A percentile compares a stretch with the other conserved stretches of the same genome.
These are phyloP conservation scores for Podosphaera aphanis DNA, from an alignment of 2,329 filamentous ascomycete genomes.

Conservation along the genomic window DNA sequence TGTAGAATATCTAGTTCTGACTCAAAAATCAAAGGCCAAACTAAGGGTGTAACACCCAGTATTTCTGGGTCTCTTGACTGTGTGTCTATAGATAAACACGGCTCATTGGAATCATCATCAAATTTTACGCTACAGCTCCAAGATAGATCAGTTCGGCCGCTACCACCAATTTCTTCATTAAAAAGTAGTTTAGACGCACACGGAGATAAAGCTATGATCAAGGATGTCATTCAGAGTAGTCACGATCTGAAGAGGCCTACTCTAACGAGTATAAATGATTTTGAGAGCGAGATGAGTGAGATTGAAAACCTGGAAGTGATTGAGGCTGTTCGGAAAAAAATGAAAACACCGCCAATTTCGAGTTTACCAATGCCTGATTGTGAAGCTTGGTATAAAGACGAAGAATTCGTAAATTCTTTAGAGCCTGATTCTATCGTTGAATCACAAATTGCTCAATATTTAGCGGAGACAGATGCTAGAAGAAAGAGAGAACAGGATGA, in stretches of 20 bases:
- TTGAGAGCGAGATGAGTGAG: slow-evolving; percentile 8
- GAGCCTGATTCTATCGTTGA: slow-evolving; percentile 7
- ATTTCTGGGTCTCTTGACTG: background rate
- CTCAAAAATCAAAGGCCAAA: too few relatives aligned
- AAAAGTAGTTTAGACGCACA: background rate
- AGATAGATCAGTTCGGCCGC: background rate
- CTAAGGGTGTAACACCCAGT: background rate
- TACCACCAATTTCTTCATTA: background rate
- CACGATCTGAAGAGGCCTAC: background rate
- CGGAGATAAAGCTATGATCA: background rate
- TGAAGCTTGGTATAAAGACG: slow-evolving; percentile 10
- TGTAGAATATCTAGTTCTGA: background rate
- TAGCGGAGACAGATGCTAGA: slow-evolving; percentile 4
- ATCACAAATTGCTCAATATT: slow-evolving; percentile 5
- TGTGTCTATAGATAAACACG: background rate
- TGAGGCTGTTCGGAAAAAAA: slow-evolving; percentile 12
- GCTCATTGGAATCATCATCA: background rate
- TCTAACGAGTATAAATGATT: slow-evolving; percentile 2
- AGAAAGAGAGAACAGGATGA: slow-evolving; percentile 9
- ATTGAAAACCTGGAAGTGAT: slow-evolving; percentile 8
- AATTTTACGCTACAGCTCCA: background rate
- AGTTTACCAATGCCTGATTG: slow-evolving; percentile 9
- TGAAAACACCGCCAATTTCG: slow-evolving; percentile 13
- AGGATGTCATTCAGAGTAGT: background rate
- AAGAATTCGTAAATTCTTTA: slow-evolving; percentile 9